Evolutionary conservation across 495 filamentous ascomycete genomes (phyloP).

Genomic region (Pyronema omphalodes): DNA sequence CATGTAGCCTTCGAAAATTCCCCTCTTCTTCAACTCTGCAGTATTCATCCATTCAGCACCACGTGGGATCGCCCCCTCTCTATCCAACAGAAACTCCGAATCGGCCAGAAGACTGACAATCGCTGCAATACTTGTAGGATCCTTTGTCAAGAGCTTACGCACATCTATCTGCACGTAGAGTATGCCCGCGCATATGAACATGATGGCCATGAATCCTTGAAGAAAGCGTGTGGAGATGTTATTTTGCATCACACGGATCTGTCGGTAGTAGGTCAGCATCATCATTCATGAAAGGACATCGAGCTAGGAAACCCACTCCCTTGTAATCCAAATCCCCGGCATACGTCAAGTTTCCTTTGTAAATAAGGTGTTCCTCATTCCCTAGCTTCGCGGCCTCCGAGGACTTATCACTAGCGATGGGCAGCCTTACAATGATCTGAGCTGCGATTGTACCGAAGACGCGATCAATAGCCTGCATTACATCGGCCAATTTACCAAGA

Average conservation of each 20-base stretch:
- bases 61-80: not conserved
- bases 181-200: not conserved
- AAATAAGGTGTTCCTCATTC: not conserved
- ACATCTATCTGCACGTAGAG: not conserved
- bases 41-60: not conserved
- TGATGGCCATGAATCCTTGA: not conserved
- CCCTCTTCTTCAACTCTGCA: not conserved
- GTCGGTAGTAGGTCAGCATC: not conserved
- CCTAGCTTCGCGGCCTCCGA: not conserved
- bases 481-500: not conserved
- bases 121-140: not conserved
- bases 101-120: not conserved
- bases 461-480: not conserved
- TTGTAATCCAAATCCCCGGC: not conserved
- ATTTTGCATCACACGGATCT: not conserved
- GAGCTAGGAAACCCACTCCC: not conserved
- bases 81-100: not conserved
- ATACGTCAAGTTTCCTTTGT: not conserved
- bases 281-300: not conserved
- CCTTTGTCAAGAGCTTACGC: not conserved
- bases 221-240: not conserved
- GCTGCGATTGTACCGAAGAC: not conserved
- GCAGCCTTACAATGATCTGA: not conserved
- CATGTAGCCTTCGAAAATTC: not conserved
- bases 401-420: not conserved